Conservation (phyloP, 176 grass and related monocot species). For the sorghum (Sorghum bicolor) region DNA sequence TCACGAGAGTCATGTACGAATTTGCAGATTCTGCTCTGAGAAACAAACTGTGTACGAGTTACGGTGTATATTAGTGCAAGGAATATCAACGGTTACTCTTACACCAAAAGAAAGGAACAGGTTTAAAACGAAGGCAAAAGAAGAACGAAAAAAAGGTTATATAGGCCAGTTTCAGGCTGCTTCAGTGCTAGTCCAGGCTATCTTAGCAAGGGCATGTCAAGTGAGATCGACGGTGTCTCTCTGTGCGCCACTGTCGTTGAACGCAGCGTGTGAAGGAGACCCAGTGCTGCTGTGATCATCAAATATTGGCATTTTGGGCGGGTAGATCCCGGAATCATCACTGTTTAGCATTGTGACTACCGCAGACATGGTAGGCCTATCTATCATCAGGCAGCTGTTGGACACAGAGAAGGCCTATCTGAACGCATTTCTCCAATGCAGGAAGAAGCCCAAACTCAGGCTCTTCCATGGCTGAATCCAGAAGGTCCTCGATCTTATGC, state of each 20-base stretch:
- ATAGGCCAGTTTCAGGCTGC: no score
- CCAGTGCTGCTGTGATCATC: background rate
- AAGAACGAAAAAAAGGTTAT: no score
- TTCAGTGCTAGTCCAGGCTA: background rate
- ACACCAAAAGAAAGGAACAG: background rate
- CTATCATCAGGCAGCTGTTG: no score
- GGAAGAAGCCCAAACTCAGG: no score
- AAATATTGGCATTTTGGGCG: slow-evolving; percentile 6
- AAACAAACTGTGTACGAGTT: background rate
- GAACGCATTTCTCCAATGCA: no score
- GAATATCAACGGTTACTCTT: background rate
- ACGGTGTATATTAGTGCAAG: background rate
- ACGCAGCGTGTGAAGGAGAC: background rate
- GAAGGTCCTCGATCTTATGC: no score
- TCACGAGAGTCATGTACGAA: background rate
- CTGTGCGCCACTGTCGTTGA: background rate
- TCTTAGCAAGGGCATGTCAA: background rate
- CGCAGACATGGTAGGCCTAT: background rate
- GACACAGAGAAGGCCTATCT: no score
- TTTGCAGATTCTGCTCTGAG: background rate
- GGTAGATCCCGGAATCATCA: background rate
- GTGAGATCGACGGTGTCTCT: background rate
- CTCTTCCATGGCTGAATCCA: no score
- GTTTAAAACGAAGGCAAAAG: background rate
- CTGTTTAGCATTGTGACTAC: slow-evolving; percentile 37